Base-by-base conservation (phyloP, 106 monocot species). In the Allium sativum region DNA sequence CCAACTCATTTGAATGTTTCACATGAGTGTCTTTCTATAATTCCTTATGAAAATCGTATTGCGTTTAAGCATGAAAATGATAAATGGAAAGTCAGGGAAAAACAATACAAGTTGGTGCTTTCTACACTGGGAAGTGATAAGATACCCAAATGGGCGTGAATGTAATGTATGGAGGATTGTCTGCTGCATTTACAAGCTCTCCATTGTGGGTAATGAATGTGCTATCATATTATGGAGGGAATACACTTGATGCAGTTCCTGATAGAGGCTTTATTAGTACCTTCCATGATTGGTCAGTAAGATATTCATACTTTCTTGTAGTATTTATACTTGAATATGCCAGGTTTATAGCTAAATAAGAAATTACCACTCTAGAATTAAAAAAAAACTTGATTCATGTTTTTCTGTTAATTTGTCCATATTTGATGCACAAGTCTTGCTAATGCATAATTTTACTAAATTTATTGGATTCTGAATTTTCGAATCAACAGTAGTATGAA, bases 141-240 rank as follows among this genome's bases (percentile, higher is more conserved):
- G 47, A 74, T 84, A 19, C 65, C 84, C 41, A 89, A 89, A 89
- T 89, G 89, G 89, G 84, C 67, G 81, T 89, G 84, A 89, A 84
- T 51, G 82, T 84, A 31, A 40, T 89, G 55, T 89, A 76, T 69
- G 89, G 84, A 52, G 89, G 89, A 21, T 89, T 89, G 68, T 84
- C 89, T 8, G 81, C 84, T 7, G 70, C 82, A 9, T 73, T 90
- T 12, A 69, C 72, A 15, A 68, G 67, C 22, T 71, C 73, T 21
- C 85, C 90, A 31, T 15, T 82, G 13, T 90, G 90, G 90, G 85
- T 85, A 53, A 90, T 90, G 90, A 90, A 90, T 72, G 82, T 85
- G 51, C 85, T 85, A 41, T 90, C 90, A 19, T 77, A 79, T 1
- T 90, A 85, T 71, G 82, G 90, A 19, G 12, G 65, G 45, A 81